phyloP scores from a whole-genome alignment of 164 flowering plant species.

The Sextonia rubra region DNA sequence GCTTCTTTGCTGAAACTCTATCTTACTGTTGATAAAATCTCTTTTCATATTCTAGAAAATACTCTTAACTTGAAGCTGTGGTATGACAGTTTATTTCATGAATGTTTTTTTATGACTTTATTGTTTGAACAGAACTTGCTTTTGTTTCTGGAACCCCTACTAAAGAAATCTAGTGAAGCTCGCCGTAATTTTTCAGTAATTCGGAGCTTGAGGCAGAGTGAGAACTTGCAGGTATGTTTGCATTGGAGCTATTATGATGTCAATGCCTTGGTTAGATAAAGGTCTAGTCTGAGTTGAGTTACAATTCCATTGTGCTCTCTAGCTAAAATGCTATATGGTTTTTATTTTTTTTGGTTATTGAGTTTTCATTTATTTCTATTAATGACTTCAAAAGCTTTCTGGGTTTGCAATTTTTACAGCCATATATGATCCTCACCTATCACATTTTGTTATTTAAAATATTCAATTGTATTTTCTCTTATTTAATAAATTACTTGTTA shows the following conservation, averaged over 20 bases:
- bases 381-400: neutral
- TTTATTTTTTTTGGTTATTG: no score
- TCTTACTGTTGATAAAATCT: no score
- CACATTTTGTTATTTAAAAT: neutral
- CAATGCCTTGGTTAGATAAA: no score
- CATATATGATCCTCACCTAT: neutral
- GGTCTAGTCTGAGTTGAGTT: neutral
- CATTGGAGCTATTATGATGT: neutral
- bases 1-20: no score
- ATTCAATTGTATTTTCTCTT: neutral
- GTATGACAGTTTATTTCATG: neutral
- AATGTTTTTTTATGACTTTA: neutral
- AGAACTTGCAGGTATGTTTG: slow-evolving; percentile 78
- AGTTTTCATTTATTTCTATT: neutral
- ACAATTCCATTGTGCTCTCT: neutral
- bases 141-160: slow-evolving; percentile 93
- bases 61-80: neutral
- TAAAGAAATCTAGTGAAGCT: slow-evolving; percentile 87
- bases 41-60: neutral
- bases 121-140: slow-evolving; percentile 63
- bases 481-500: no score
- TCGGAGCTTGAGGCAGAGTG: slow-evolving; percentile 82
- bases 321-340: neutral
- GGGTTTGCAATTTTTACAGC: neutral
- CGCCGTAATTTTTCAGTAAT: slow-evolving; percentile 80